Percentiles rank a stretch among this genome's conserved stretches.
Conservation (phyloP, 805 yeast genomes). For the Candida takata region DNA sequence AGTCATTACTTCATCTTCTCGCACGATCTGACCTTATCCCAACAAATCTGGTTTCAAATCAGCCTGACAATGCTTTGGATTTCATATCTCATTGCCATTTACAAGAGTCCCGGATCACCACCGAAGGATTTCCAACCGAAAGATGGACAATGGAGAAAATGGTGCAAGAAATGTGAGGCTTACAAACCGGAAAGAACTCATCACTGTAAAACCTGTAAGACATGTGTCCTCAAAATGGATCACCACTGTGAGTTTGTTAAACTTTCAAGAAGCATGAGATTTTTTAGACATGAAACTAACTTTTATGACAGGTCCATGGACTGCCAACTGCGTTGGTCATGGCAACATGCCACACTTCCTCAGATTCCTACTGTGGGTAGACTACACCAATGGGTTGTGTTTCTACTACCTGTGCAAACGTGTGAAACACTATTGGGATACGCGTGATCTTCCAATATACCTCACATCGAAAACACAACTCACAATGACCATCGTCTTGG, state of each 20-base stretch:
- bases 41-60: slow-evolving; percentile 42
- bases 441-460: slow-evolving; percentile 49
- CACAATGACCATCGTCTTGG: slow-evolving; percentile 43
- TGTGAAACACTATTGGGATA: slow-evolving; percentile 37
- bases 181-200: slow-evolving; percentile 82
- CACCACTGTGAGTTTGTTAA: slow-evolving; percentile 53
- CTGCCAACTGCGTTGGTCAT: slow-evolving; percentile 83
- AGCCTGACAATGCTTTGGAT: slow-evolving; percentile 58
- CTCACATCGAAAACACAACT: slow-evolving; percentile 47
- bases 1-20: slow-evolving; percentile 51
- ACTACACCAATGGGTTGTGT: slow-evolving; percentile 42
- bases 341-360: slow-evolving; percentile 72
- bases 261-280: too few species aligned
- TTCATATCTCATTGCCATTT: slow-evolving; percentile 65
- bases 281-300: too few species aligned
- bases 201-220: slow-evolving; percentile 72
- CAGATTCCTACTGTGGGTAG: slow-evolving; percentile 66
- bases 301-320: slow-evolving; percentile 66
- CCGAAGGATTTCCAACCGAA: slow-evolving; percentile 39
- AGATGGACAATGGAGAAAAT: slow-evolving; percentile 51
- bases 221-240: slow-evolving; percentile 83
- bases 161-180: slow-evolving; percentile 64
- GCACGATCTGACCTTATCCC: slow-evolving; percentile 30
- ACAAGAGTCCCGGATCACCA: slow-evolving; percentile 61
- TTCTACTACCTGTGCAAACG: slow-evolving; percentile 35